Conservation (phyloP, 176 grass and related monocot genomes). For the Melocanna baccifera region DNA sequence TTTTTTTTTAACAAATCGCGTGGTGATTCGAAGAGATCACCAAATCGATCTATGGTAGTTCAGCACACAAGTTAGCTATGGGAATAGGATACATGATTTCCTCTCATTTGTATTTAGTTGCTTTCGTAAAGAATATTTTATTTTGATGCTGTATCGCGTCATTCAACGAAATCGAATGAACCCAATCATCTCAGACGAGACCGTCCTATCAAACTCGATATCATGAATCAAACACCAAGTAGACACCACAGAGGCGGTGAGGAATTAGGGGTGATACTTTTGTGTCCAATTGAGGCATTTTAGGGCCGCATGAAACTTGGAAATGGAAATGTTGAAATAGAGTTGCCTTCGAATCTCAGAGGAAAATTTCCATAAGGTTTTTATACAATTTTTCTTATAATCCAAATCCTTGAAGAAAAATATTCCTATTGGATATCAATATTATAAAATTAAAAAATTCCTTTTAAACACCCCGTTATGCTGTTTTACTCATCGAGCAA, state of each 20-base stretch:
- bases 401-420: neutral
- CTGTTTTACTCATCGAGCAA: too few species aligned
- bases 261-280: neutral
- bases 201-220: too few species aligned
- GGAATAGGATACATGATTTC: neutral
- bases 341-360: too few species aligned
- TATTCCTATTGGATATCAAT: neutral
- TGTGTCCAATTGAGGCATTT: too few species aligned
- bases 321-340: neutral
- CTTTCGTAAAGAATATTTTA: too few species aligned
- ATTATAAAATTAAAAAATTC: neutral
- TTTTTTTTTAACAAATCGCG: neutral
- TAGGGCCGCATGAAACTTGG: neutral
- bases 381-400: neutral
- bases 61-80: neutral
- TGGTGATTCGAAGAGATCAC: neutral
- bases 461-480: too few species aligned
- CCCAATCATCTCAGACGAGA: rapidly evolving
- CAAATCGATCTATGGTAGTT: neutral
- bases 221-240: rapidly evolving
- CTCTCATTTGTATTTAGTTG: neutral
- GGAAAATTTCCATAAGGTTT: neutral
- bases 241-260: neutral
- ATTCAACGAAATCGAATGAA: too few species aligned
- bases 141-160: rapidly evolving